Evolutionary conservation across 495 filamentous ascomycete species (phyloP), one percentile per base, ranked within the genome.

Genomic region (Chaetomidium leptoderma): DNA sequence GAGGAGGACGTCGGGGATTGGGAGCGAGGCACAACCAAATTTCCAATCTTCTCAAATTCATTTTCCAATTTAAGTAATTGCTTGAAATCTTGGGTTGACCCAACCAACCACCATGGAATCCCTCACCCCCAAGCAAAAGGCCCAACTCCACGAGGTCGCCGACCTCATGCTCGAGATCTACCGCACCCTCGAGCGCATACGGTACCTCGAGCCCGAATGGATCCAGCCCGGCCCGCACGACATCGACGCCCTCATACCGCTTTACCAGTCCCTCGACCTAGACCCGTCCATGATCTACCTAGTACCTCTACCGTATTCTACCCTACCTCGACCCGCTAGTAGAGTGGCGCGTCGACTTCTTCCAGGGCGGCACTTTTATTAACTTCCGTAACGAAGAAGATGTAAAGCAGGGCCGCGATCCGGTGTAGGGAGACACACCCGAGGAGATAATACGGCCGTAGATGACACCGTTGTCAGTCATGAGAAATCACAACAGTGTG

Each of bases 301-400:
- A 59, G 32, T 66, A 68, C 53, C 61, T 68, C 6, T 68, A 64
- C 57, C 43, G 44, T 49, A 61, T 64, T 36, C 23, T 68, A 1
- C 66, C 63, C 10, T 66, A 66, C 30, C 23, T 66, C 33, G 35
- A 61, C 24, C 26, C 17, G 24, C 7, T 2, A 23, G 4, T 2
- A 8, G 11, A 40, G 2, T n/a, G n/a, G n/a, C n/a, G n/a, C n/a
- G 7, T 32, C 11, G 39, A 53, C 44, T 58, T 59, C 26, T 57
- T 57, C 32, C 13, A 39, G 16, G 35, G 47, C 23, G 29, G 52
- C 29, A 4, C n/a, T 14, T 60, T 50, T 29, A 24, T 23, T 42
- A 49, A 63, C 49, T 59, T 56, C 46, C 57, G 57, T 13, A 16
- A 17, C 14, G 13, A 52, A 35, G 13, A 48, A 5, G 26, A 48